A percentile compares a stretch with the other conserved stretches of the same genome.
phyloP scores from a whole-genome alignment of 306 rosid genomes.

The Psophocarpus tetragonolobus region DNA sequence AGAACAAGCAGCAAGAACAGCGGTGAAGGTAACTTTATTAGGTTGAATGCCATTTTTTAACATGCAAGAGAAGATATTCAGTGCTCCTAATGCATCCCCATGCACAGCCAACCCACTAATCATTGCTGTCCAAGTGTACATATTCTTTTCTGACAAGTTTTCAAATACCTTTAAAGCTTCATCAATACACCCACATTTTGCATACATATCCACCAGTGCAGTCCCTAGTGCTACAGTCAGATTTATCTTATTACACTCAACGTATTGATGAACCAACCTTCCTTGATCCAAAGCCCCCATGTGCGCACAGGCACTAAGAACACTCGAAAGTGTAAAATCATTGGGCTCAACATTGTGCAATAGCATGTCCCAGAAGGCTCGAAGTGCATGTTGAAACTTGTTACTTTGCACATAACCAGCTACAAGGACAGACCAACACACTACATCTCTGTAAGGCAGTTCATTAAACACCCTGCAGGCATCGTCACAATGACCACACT shows the following conservation, averaged over 20 bases:
- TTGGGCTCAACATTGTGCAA: slow-evolving; percentile 32
- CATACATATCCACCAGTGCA: slow-evolving; percentile 49
- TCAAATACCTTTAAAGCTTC: slow-evolving; percentile 46
- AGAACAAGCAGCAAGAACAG: slow-evolving; percentile 49
- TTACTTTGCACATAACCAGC: slow-evolving; percentile 43
- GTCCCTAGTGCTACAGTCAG: slow-evolving; percentile 36
- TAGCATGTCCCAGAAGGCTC: slow-evolving; percentile 38
- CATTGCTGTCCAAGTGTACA: slow-evolving; percentile 47
- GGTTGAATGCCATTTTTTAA: slow-evolving; percentile 43
- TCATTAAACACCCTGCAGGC: slow-evolving; percentile 42
- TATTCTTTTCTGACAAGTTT: slow-evolving; percentile 38
- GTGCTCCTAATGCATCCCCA: slow-evolving; percentile 37
- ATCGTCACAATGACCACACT: slow-evolving; percentile 37
- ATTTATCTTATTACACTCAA: slow-evolving; percentile 23
- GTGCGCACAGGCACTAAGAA: slow-evolving; percentile 45
- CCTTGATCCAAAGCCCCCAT: slow-evolving; percentile 51
- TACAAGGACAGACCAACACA: slow-evolving; percentile 41
- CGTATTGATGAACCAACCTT: slow-evolving; percentile 37
- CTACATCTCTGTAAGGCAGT: slow-evolving; percentile 38
- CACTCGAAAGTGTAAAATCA: slow-evolving; percentile 37
- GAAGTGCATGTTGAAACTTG: slow-evolving; percentile 38
- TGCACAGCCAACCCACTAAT: slow-evolving; percentile 47
- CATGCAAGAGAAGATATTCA: slow-evolving; percentile 44
- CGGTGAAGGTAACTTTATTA: slow-evolving; percentile 43
- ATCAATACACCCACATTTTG: slow-evolving; percentile 46